A percentile compares a stretch with the other conserved stretches of the same genome.
These are phyloP conservation scores for Papiliotrema terrestris DNA, from an alignment of 1,284 basidiomycete genomes.

Conservation along the genomic window DNA sequence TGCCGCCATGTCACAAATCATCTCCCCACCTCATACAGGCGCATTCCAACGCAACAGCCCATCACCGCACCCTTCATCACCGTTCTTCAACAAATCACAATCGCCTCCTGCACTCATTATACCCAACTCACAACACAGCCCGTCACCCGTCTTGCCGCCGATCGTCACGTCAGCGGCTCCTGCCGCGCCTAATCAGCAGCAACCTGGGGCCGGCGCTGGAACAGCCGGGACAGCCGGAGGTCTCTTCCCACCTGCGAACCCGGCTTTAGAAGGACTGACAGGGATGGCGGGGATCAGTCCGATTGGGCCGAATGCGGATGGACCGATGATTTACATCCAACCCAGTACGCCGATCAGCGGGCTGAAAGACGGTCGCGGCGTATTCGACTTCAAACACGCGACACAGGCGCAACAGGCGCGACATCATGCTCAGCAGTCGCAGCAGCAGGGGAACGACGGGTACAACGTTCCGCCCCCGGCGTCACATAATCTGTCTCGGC, in stretches of 20 bases:
- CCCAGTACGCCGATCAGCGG: constrained; percentile 50
- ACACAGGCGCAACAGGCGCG: constrained; percentile 36
- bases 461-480: constrained; percentile 14
- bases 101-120: constrained; percentile 48
- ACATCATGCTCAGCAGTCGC: constrained; percentile 9
- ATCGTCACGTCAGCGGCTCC: constrained; percentile 21
- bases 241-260: constrained; percentile 39
- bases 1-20: neutral
- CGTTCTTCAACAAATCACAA: constrained; percentile 43
- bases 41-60: constrained; percentile 13
- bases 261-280: constrained; percentile 36
- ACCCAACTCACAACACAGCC: constrained; percentile 27
- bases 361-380: constrained; percentile 39
- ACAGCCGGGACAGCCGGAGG: constrained; percentile 11
- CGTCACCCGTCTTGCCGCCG: constrained; percentile 37
- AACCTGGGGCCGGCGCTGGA: neutral
- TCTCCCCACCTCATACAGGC: constrained; percentile 17
- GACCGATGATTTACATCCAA: constrained; percentile 50
- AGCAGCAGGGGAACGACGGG: constrained; percentile 7
- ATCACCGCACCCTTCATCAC: constrained; percentile 25
- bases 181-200: constrained; percentile 4
- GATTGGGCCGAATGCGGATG: constrained; percentile 44
- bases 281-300: constrained; percentile 48
- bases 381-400: constrained; percentile 27
- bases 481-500: constrained; percentile 8